Conservation (phyloP, 23 red algal species). For the Pyropia yezoensis region DNA sequence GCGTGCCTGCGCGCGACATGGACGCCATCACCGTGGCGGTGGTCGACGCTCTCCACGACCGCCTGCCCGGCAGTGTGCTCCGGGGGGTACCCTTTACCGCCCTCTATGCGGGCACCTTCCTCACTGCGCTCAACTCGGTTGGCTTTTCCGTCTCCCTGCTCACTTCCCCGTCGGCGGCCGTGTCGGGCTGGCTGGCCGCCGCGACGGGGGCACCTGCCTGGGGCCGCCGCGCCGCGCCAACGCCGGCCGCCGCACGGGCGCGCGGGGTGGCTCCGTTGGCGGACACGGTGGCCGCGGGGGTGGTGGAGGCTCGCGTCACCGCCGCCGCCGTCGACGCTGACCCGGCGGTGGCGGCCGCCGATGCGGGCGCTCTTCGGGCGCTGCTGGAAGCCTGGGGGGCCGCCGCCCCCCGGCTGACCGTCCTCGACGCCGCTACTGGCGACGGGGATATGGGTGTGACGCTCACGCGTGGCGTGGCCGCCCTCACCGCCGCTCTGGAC, state of each 20-base stretch:
- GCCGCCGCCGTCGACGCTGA: not conserved
- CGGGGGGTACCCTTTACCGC: slow-evolving; percentile 12
- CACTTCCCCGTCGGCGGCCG: slow-evolving; percentile 10
- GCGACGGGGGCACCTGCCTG: slow-evolving; percentile 9
- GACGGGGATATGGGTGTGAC: slow-evolving; percentile 57
- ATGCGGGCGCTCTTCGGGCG: slow-evolving; percentile 13
- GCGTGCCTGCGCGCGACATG: slow-evolving; percentile 53
- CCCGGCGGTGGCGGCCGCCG: not conserved
- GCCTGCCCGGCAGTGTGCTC: slow-evolving; percentile 9
- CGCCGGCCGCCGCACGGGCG: not conserved
- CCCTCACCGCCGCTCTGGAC: too few relatives aligned
- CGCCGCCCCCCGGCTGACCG: slow-evolving; percentile 9
- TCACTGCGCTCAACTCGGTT: slow-evolving; percentile 47
- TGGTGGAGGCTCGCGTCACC: not conserved
- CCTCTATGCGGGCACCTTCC: slow-evolving; percentile 30
- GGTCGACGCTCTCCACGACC: slow-evolving; percentile 15
- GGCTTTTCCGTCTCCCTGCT: slow-evolving; percentile 41
- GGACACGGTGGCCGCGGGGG: too few relatives aligned
- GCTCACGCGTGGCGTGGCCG: too few relatives aligned
- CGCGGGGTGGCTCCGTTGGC: not conserved
- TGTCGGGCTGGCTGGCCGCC: slow-evolving; percentile 7
- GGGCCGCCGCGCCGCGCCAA: slow-evolving; percentile 16
- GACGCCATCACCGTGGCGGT: slow-evolving; percentile 21
- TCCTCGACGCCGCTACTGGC: slow-evolving; percentile 20
- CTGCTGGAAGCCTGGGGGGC: slow-evolving; percentile 11